Evolutionary conservation across 1,139 yeast species (phyloP).

Genomic region (Candida glucosophila): DNA sequence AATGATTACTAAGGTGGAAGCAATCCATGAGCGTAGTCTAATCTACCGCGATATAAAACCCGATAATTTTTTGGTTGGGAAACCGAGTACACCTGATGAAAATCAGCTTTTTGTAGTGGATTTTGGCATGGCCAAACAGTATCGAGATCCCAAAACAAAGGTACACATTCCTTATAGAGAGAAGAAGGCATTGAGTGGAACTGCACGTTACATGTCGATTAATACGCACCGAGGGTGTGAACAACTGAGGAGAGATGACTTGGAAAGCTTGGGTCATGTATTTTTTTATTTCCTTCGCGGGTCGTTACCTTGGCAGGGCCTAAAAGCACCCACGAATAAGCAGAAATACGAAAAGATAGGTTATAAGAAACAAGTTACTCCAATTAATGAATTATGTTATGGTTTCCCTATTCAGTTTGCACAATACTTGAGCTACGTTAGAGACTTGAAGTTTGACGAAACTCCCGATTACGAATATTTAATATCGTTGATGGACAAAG

Average conservation of each 20-base stretch:
- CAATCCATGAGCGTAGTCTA: constrained; percentile 59
- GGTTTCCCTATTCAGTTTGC: constrained; percentile 74
- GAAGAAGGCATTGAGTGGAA: constrained; percentile 54
- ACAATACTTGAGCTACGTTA: constrained; percentile 62
- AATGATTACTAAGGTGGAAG: constrained; percentile 61
- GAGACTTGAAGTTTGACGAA: constrained; percentile 67
- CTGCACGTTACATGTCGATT: constrained; percentile 59
- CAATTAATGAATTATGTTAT: constrained; percentile 57
- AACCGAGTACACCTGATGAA: constrained; percentile 56
- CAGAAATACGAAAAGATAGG: constrained; percentile 80
- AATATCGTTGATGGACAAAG: constrained; percentile 34
- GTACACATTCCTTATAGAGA: constrained; percentile 57
- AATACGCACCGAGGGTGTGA: constrained; percentile 60
- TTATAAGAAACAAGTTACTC: constrained; percentile 65
- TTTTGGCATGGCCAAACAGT: constrained; percentile 64
- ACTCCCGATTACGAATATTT: constrained; percentile 63
- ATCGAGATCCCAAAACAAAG: constrained; percentile 52
- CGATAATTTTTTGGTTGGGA: constrained; percentile 65
- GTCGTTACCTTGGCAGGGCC: constrained; percentile 49
- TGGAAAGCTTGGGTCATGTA: constrained; percentile 58
- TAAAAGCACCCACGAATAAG: constrained; percentile 73
- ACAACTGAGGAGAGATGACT: constrained; percentile 56
- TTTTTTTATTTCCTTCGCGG: constrained; percentile 56
- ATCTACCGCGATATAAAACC: constrained; percentile 75
- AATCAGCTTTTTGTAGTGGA: constrained; percentile 43